Percentiles rank a stretch among this genome's conserved stretches.
These are phyloP conservation scores for Calonectria crousiana DNA, from an alignment of 2,329 filamentous ascomycete species.

Conservation along the genomic window DNA sequence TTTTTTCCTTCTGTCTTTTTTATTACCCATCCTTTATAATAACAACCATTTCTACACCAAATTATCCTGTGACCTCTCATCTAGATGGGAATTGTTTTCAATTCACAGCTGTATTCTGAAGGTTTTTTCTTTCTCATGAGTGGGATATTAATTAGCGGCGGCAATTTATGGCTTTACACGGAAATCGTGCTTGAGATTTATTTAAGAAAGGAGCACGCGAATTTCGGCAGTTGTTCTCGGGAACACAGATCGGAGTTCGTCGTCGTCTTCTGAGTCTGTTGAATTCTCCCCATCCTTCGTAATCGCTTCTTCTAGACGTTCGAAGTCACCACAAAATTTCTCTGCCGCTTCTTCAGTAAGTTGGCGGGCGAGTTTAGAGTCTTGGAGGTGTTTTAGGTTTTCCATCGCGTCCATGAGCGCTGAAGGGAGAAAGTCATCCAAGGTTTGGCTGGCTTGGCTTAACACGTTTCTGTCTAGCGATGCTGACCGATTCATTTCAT, in stretches of 20 bases:
- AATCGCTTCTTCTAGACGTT: slow-evolving; percentile 65
- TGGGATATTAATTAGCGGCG: background rate
- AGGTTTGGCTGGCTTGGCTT: slow-evolving; percentile 75
- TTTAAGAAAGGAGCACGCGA: slow-evolving; percentile 67
- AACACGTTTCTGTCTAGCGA: slow-evolving; percentile 66
- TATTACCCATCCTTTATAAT: no score
- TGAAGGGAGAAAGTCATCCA: slow-evolving; percentile 93
- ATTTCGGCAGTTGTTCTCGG: slow-evolving; percentile 72
- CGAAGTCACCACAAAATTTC: slow-evolving; percentile 88
- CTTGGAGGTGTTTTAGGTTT: slow-evolving; percentile 80
- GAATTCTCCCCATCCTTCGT: slow-evolving; percentile 57
- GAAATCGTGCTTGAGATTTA: background rate
- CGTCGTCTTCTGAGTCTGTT: slow-evolving; percentile 37
- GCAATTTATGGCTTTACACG: no score
- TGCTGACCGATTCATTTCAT: slow-evolving; percentile 48
- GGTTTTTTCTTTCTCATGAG: background rate
- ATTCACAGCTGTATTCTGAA: background rate
- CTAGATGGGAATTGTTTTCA: background rate
- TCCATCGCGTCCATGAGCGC: slow-evolving; percentile 93
- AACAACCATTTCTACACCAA: background rate
- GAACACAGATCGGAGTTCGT: slow-evolving; percentile 56
- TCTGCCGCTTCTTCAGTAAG: slow-evolving; percentile 88
- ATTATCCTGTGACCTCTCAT: background rate
- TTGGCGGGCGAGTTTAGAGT: slow-evolving; percentile 76
- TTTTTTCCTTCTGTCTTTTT: background rate